Percentiles rank a stretch among this genome's conserved stretches.
Evolutionary conservation across 768 basidiomycete species (phyloP).

Genomic region (Boletus eberwhitei): DNA sequence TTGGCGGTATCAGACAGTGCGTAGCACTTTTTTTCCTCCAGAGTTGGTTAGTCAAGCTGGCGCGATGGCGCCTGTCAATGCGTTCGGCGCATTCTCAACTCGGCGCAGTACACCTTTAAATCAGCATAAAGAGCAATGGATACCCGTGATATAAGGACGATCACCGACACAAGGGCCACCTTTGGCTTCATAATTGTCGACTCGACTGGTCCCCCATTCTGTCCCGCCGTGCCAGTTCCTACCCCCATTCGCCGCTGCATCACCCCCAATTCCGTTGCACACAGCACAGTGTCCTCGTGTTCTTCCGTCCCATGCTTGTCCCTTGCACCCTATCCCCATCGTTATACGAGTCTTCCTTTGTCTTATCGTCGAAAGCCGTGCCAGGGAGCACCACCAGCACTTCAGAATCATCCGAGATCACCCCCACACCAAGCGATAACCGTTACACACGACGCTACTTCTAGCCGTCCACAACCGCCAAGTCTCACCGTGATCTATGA

Average conservation of each 20-base stretch:
- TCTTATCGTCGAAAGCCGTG: conserved; percentile 5
- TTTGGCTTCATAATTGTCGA: conserved; percentile 31
- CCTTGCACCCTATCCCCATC: conserved; percentile 11
- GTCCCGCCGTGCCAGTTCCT: conserved; percentile 1
- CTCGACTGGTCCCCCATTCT: conserved; percentile 17
- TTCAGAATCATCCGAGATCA: conserved; percentile 27
- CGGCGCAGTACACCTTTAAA: too few relatives aligned
- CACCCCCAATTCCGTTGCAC: conserved; percentile 35
- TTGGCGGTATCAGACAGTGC: background rate
- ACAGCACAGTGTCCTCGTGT: conserved; percentile 21
- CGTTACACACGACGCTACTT: too few relatives aligned
- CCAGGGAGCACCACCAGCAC: conserved; percentile 17
- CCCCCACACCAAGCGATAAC: conserved; percentile 21
- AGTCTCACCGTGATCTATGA: too few relatives aligned
- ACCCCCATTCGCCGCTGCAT: conserved; percentile 20
- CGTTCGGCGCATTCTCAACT: too few relatives aligned
- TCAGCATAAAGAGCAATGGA: too few relatives aligned
- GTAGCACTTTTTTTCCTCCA: conserved; percentile 20
- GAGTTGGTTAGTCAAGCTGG: background rate
- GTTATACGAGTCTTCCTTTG: conserved; percentile 27
- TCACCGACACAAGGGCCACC: conserved; percentile 31
- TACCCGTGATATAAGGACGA: conserved; percentile 14
- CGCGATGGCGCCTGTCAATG: too few relatives aligned
- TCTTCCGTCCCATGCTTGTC: background rate
- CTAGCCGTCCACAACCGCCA: too few relatives aligned